These are phyloP conservation scores for Crataegus laevigata DNA, from an alignment of 306 rosid genomes.

Conservation along the genomic window DNA sequence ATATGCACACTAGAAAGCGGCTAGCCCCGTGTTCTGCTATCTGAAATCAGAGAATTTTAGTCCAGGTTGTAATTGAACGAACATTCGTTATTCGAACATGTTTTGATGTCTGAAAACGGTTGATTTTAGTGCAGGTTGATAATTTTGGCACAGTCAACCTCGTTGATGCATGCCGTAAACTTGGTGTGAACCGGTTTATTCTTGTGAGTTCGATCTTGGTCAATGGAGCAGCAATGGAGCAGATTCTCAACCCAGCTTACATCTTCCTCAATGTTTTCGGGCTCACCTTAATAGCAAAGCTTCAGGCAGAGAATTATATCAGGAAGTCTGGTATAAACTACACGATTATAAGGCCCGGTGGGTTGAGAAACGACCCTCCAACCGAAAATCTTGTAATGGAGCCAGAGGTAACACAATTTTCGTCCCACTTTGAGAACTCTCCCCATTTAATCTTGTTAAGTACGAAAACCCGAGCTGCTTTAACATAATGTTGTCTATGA, in stretches of 20 bases:
- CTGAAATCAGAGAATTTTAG: not conserved
- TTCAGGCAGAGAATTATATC: slow-evolving; percentile 72
- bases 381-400: slow-evolving; percentile 79
- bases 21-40: not conserved
- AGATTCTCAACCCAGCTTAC: slow-evolving; percentile 84
- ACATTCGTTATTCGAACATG: not conserved
- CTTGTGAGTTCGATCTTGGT: slow-evolving; percentile 92
- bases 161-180: slow-evolving; percentile 81
- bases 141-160: slow-evolving; percentile 87
- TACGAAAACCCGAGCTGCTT: not conserved
- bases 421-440: not conserved
- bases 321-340: slow-evolving; percentile 89
- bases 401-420: slow-evolving; percentile 55
- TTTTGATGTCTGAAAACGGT: not conserved
- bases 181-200: slow-evolving; percentile 68
- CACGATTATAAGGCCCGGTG: slow-evolving; percentile 95
- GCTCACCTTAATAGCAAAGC: slow-evolving; percentile 85
- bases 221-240: slow-evolving; percentile 97
- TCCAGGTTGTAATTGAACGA: not conserved
- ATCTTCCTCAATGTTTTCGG: slow-evolving; percentile 86
- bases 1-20: not conserved
- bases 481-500: not conserved
- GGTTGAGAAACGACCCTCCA: slow-evolving; percentile 87
- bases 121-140: slow-evolving; percentile 60
- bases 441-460: not conserved